Base-by-base conservation (phyloP, 768 basidiomycete genomes). In the Phaeolepiota aurea region DNA sequence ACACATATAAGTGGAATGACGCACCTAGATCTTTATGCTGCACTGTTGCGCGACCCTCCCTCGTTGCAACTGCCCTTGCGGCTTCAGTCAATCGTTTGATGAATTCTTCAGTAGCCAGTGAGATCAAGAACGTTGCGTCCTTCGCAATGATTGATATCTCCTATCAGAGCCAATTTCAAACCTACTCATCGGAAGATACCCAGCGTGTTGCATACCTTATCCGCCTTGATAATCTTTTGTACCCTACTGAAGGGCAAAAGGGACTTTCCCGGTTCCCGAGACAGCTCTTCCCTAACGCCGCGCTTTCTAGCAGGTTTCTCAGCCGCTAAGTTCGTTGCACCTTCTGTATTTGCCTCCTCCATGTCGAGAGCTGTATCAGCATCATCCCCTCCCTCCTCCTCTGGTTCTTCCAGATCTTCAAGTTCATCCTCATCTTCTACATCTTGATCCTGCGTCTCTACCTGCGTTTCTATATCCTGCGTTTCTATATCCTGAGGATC, bases 91-190 rank as follows among this genome's bases (percentile, higher is more conserved):
- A 62, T 37, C 79, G 72, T 56, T 76, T 79, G 39, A 93, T 82
- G 48, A 94, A 93, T 57, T 89, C 83, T 60, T 94, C 91, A 41
- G 91, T 82, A 3, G 89, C 89, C 19, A 89, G 63, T 15, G 86
- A 78, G 34, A 93, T 81, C 46, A 90, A 60, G 48, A 88, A 79
- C 0, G 77, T 73, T 16, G 87, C 88, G 40, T 93, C 90, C 54
- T 69, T 80, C 9, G 81, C 79, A 3, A 88, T 66, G 31, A 79
- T 77, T 0, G 84, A 79, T 38, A 90, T 71, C 33, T 89, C 87
- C 87, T 89, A 45, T 35, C 15, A 13, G 18, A 20, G 32, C 35
- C 11, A 42, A 38, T 15, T n/a, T 12, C 20, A 23, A 18, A 14
- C 15, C 20, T 40, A 45, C n/a, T 14, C n/a, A 38, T 14, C 28